Percentiles rank a stretch among this genome's conserved stretches.
phyloP scores from a whole-genome alignment of 306 rosid species.

The Phaseolus lunatus region DNA sequence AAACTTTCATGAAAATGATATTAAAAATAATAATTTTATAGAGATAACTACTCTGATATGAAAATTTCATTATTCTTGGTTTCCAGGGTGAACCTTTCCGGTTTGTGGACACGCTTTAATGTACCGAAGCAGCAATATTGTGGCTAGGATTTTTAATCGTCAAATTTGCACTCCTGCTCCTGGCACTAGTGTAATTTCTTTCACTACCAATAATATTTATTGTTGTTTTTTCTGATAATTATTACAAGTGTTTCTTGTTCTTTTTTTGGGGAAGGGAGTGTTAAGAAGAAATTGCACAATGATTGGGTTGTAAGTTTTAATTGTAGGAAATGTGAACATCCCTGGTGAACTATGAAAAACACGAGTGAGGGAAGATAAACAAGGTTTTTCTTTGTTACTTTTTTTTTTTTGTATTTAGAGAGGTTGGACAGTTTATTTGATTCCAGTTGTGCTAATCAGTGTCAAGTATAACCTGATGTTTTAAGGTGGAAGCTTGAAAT shows the following conservation, averaged over 20 bases:
- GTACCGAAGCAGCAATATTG: constrained; percentile 83
- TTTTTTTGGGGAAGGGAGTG: not conserved
- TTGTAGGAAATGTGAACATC: constrained; percentile 19
- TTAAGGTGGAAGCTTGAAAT: not conserved
- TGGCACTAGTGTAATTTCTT: constrained; percentile 73
- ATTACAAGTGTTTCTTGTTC: not conserved
- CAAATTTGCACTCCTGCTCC: constrained; percentile 88
- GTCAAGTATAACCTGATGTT: constrained; percentile 22
- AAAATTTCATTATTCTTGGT: not conserved
- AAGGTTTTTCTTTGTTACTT: constrained; percentile 37
- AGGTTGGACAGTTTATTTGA: constrained; percentile 11
- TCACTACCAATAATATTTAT: constrained; percentile 13
- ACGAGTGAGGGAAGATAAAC: constrained; percentile 5
- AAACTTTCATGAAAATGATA: not conserved
- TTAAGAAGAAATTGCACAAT: not conserved
- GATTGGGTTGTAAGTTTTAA: constrained; percentile 1
- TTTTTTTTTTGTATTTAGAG: constrained; percentile 7
- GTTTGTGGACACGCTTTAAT: constrained; percentile 56
- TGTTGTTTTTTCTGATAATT: constrained; percentile 8
- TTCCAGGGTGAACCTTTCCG: constrained; percentile 41
- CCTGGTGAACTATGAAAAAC: not conserved
- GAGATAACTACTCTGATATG: constrained; percentile 18
- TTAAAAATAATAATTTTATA: not conserved
- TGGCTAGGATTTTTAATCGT: constrained; percentile 84
- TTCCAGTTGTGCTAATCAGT: not conserved